Evolutionary conservation across 257 asterid species (phyloP), one percentile per base, ranked within the genome.

Genomic region (Penstemon eatonii): DNA sequence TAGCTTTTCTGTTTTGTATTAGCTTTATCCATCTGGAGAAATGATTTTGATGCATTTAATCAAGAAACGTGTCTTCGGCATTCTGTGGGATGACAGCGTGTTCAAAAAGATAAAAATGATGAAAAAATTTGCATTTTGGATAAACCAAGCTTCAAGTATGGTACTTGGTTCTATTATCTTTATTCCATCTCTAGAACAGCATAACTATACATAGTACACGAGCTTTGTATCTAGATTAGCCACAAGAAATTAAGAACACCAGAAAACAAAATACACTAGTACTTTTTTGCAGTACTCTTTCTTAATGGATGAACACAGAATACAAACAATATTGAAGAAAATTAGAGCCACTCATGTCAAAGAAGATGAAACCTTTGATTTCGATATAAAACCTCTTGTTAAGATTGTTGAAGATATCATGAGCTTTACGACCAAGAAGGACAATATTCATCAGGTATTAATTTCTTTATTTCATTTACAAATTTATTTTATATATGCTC

Each of bases 81-180:
- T 45, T 11, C 8, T 45, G 50, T 25, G 18, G 18, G 18, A 15
- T 15, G 18, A 15, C 18, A 15, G 18, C 33, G 2, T 25, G 33
- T 25, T 25, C 33, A 25, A 45, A 45, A 45, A 8, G 50, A 45
- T 45, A 5, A 45, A 45, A 45, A 25, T 25, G 33, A 11, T 45
- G 50, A 11, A 45, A 7, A 9, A 45, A 45, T 45, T 45, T 45
- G 3, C 50, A 56, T 25, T 56, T 56, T 11, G 40, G 62, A 56
- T 56, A 19, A 39, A 56, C 62, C 62, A 19, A 5, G 11, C 12
- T 9, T 15, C 15, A 63, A 63, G 68, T 36, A 63, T 38, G 68
- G 68, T 45, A 63, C 37, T 13, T 44, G 68, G 33, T 63, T 63
- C 68, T 25, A 25, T 25, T 1, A 25, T 25, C 33, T 25, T 25